Evolutionary conservation across 768 basidiomycete genomes (phyloP).

Genomic region (Suillus alpinus): DNA sequence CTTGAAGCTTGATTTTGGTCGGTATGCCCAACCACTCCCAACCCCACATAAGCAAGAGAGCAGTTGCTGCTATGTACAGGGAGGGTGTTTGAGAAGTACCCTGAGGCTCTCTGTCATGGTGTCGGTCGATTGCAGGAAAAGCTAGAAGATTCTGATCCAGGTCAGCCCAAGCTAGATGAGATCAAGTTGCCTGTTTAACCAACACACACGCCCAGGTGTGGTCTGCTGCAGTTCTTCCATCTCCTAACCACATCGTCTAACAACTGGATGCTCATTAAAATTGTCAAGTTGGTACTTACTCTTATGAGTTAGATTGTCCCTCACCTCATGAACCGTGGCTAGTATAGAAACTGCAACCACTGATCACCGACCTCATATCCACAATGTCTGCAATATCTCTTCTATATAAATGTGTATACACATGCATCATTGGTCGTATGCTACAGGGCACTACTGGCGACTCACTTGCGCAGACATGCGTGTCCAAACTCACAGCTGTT

Average conservation of each 20-base stretch:
- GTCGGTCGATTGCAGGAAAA: conserved; percentile 74
- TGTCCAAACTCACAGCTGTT: conserved; percentile 90
- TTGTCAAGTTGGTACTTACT: conserved; percentile 79
- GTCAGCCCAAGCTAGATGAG: conserved; percentile 32
- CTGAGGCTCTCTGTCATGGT: conserved; percentile 67
- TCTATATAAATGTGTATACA: conserved; percentile 97
- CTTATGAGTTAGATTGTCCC: conserved; percentile 80
- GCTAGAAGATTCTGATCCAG: conserved; percentile 73
- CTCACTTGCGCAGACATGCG: conserved; percentile 80
- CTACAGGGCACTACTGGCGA: conserved; percentile 75
- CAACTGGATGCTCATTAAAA: conserved; percentile 99
- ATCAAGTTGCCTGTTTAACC: conserved; percentile 3
- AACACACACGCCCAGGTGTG: conserved; percentile 54
- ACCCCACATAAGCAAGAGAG: conserved; percentile 85
- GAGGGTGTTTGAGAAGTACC: conserved; percentile 76
- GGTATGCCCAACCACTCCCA: conserved; percentile 89
- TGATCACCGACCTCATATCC: conserved; percentile 92
- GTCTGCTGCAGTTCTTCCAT: conserved; percentile 90
- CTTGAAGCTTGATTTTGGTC: no score
- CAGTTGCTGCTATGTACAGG: conserved; percentile 83
- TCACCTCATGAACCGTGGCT: conserved; percentile 92
- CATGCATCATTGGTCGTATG: conserved; percentile 97
- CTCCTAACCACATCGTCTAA: conserved; percentile 91
- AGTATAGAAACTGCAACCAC: conserved; percentile 90
- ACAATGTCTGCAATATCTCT: conserved; percentile 95